A percentile compares a stretch with the other conserved stretches of the same genome.
Conservation (phyloP, 345 rosid genomes). For the Leavenworthia alabamica region DNA sequence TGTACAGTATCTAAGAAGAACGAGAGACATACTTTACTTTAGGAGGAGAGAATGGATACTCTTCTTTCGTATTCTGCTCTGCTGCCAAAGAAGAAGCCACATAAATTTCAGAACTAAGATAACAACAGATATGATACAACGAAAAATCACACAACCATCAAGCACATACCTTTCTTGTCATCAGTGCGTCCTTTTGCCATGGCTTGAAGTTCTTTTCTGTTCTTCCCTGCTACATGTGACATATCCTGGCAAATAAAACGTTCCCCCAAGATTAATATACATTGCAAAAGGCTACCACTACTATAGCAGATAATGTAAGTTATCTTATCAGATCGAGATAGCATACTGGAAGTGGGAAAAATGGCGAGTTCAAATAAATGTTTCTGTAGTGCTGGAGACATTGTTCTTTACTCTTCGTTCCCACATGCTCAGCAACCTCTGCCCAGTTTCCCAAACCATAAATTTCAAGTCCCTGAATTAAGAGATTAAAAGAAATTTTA, state of each 20-base stretch:
- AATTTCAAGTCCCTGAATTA: conserved; percentile 86
- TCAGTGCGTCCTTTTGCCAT: conserved; percentile 88
- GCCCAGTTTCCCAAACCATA: conserved; percentile 97
- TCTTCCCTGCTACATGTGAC: conserved; percentile 94
- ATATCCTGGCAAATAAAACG: conserved; percentile 54
- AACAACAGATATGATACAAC: neutral
- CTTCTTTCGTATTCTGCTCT: conserved; percentile 70
- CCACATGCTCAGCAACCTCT: conserved; percentile 96
- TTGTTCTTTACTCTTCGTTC: conserved; percentile 84
- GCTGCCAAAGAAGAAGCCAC: conserved; percentile 45
- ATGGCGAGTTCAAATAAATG: conserved; percentile 73
- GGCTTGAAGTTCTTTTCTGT: conserved; percentile 88
- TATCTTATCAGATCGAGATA: conserved; percentile 4
- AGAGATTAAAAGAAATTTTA: neutral
- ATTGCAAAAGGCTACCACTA: neutral
- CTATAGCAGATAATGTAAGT: neutral
- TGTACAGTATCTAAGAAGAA: conserved; percentile 18
- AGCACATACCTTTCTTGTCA: conserved; percentile 71
- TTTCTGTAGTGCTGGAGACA: conserved; percentile 75
- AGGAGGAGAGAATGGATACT: conserved; percentile 72
- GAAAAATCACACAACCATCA: conserved; percentile 1
- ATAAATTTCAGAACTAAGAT: neutral
- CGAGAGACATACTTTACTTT: conserved; percentile 67
- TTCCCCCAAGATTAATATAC: neutral
- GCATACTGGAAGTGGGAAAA: conserved; percentile 89